These are phyloP conservation scores for Penicillium verhagenii DNA, from an alignment of 495 filamentous ascomycete genomes.

Conservation along the genomic window DNA sequence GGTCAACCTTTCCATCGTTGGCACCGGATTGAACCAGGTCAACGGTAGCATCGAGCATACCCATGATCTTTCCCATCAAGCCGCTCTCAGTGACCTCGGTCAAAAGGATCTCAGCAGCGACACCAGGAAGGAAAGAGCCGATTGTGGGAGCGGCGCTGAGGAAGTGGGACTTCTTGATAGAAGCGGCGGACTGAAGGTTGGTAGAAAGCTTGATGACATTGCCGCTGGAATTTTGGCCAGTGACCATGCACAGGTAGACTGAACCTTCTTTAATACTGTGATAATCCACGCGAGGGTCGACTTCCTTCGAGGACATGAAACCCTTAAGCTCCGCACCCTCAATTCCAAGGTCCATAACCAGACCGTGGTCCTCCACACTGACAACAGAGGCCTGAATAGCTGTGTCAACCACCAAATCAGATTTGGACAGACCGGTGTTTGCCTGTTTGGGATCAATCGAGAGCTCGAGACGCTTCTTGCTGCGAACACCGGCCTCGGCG, in stretches of 20 bases:
- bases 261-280: slow-evolving; percentile 71
- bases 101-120: slow-evolving; percentile 80
- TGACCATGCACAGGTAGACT: slow-evolving; percentile 79
- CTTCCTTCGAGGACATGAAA: slow-evolving; percentile 87
- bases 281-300: slow-evolving; percentile 58
- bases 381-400: slow-evolving; percentile 83
- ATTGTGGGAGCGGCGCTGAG: slow-evolving; percentile 79
- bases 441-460: slow-evolving; percentile 72
- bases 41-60: slow-evolving; percentile 81
- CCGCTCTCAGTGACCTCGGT: slow-evolving; percentile 62
- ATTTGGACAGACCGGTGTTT: slow-evolving; percentile 68
- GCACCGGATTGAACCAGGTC: slow-evolving; percentile 84
- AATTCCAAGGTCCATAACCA: slow-evolving; percentile 89
- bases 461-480: slow-evolving; percentile 79
- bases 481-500: slow-evolving; percentile 61
- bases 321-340: slow-evolving; percentile 64
- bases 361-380: slow-evolving; percentile 92
- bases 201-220: slow-evolving; percentile 86
- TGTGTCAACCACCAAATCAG: slow-evolving; percentile 66
- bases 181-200: slow-evolving; percentile 61
- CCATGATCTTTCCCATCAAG: slow-evolving; percentile 87
- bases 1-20: slow-evolving; percentile 59
- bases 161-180: slow-evolving; percentile 67
- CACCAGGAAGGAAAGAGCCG: slow-evolving; percentile 85
- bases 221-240: slow-evolving; percentile 69